Percentiles rank a stretch among this genome's conserved stretches.
phyloP scores from a whole-genome alignment of 2,329 filamentous ascomycete genomes.

The Zarea fungicola region DNA sequence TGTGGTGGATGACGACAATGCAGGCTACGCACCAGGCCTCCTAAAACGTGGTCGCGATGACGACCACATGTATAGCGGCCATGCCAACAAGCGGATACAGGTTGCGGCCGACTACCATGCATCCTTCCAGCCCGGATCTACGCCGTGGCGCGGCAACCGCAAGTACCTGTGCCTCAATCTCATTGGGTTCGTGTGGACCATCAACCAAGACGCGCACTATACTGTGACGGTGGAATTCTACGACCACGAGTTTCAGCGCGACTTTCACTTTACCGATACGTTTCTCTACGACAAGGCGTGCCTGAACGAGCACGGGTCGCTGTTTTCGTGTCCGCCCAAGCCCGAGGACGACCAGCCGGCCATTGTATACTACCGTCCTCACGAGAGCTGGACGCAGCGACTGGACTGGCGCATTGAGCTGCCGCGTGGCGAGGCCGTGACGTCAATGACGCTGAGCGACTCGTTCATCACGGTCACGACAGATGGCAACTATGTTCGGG shows the following conservation, averaged over 20 bases:
- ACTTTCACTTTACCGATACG: conserved; percentile 97
- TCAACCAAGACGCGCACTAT: conserved; percentile 88
- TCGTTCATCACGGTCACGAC: conserved; percentile 90
- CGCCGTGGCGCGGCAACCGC: conserved; percentile 90
- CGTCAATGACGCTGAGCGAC: conserved; percentile 84
- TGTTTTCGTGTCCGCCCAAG: conserved; percentile 75
- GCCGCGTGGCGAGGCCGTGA: conserved; percentile 80
- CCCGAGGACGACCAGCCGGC: conserved; percentile 63
- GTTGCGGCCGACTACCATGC: conserved; percentile 67
- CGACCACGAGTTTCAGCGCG: conserved; percentile 83
- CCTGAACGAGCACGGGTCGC: conserved; percentile 73
- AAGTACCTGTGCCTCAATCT: conserved; percentile 92
- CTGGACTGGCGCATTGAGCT: conserved; percentile 85
- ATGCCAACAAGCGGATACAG: conserved; percentile 45
- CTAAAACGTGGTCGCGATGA: conserved; percentile 47
- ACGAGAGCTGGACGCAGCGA: conserved; percentile 92
- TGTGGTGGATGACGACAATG: conserved; percentile 91
- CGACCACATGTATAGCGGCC: conserved; percentile 45
- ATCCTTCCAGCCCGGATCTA: conserved; percentile 88
- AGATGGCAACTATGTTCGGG: conserved; percentile 77
- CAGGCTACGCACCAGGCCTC: conserved; percentile 68
- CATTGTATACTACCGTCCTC: conserved; percentile 90
- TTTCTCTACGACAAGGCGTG: conserved; percentile 96
- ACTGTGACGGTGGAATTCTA: conserved; percentile 98
- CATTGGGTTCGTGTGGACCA: conserved; percentile 93